Conservation (phyloP, 257 asterid genomes). For the Nicotiana paniculata region DNA sequence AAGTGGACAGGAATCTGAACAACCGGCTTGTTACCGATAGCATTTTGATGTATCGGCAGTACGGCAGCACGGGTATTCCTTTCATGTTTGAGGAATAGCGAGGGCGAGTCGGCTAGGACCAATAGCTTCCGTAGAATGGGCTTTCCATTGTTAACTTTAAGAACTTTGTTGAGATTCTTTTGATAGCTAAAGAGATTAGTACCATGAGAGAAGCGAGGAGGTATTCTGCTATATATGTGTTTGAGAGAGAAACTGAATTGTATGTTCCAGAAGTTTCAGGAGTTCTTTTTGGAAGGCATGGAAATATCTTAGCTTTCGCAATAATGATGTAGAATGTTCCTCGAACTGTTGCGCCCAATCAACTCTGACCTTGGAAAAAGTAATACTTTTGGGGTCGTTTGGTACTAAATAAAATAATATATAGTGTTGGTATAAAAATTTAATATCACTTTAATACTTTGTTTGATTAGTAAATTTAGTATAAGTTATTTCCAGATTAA, state of each 20-base stretch:
- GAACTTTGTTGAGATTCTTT: neutral
- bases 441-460: too few species aligned
- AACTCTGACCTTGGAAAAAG: neutral
- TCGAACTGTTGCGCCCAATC: neutral
- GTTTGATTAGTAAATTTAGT: too few species aligned
- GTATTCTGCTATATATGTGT: neutral
- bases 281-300: neutral
- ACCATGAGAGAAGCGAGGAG: neutral
- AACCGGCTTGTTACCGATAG: constrained; percentile 19
- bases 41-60: constrained; percentile 6
- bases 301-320: neutral
- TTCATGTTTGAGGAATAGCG: constrained; percentile 2
- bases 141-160: constrained; percentile 19
- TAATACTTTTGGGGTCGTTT: too few species aligned
- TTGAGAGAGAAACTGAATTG: neutral
- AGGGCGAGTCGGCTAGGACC: constrained; percentile 25
- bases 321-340: neutral
- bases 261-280: constrained; percentile 14
- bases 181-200: neutral
- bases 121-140: constrained; percentile 32
- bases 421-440: too few species aligned
- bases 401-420: too few species aligned
- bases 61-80: constrained; percentile 27
- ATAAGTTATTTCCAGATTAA: too few species aligned
- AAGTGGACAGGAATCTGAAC: constrained; percentile 62